A percentile compares a stretch with the other conserved stretches of the same genome.
Conservation (phyloP, 345 rosid species). For the Lumnitzera racemosa region DNA sequence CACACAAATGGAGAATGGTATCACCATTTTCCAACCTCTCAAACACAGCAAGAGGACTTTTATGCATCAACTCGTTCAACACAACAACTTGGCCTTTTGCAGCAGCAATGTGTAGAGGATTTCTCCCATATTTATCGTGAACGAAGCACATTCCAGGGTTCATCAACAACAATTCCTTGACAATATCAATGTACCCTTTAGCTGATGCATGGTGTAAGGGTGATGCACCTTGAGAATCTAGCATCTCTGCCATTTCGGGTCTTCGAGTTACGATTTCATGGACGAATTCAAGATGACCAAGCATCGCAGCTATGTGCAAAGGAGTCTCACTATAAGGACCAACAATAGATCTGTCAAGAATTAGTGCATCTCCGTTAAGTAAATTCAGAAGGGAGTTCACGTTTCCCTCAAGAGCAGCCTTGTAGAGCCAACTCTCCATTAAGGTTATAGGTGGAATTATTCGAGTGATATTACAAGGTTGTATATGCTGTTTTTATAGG, state of each 20-base stretch:
- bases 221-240: constrained; percentile 8
- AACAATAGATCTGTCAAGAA: constrained; percentile 4
- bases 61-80: not conserved
- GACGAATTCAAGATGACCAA: constrained; percentile 9
- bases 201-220: constrained; percentile 20
- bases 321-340: constrained; percentile 7
- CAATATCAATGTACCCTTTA: constrained; percentile 9
- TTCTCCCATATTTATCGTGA: constrained; percentile 7
- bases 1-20: constrained; percentile 3
- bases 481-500: too few species aligned
- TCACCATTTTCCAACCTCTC: not conserved
- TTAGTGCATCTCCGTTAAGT: constrained; percentile 3
- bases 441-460: too few species aligned
- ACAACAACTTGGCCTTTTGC: constrained; percentile 13
- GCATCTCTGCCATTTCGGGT: constrained; percentile 2
- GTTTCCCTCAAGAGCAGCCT: constrained; percentile 7
- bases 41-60: not conserved
- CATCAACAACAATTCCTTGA: not conserved
- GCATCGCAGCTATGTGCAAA: constrained; percentile 11
- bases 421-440: constrained; percentile 2
- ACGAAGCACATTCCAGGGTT: not conserved
- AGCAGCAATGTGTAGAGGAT: constrained; percentile 6
- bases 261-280: constrained; percentile 2
- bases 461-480: too few species aligned
- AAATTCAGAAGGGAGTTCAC: not conserved